phyloP scores from a whole-genome alignment of 306 rosid species.

The Pyrus bretschneideri region DNA sequence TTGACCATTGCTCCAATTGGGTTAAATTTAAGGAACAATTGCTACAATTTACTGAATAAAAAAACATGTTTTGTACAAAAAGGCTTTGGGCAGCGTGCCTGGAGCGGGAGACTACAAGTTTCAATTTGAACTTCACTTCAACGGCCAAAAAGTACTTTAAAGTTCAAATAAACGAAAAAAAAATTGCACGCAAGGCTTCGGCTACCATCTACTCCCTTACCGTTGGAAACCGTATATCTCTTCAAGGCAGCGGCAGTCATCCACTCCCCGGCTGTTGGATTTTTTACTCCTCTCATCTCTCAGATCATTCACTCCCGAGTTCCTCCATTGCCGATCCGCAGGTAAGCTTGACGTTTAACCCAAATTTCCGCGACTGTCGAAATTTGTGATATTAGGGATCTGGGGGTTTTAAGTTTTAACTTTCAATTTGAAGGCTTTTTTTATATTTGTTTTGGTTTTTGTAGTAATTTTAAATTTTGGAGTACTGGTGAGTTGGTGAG shows the following conservation, averaged over 20 bases:
- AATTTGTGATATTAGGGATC: not conserved
- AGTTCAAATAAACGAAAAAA: not conserved
- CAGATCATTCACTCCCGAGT: not conserved
- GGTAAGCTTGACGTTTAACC: not conserved
- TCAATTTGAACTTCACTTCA: not conserved
- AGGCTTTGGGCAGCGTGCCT: not conserved
- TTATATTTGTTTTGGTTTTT: too few species aligned
- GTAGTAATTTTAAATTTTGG: not conserved
- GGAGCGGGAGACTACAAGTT: not conserved
- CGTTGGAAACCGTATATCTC: not conserved
- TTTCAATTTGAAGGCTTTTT: too few species aligned
- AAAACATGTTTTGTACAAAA: too few species aligned
- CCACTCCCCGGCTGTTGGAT: not conserved
- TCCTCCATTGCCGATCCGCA: not conserved
- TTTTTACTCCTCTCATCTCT: not conserved
- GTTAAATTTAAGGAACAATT: too few species aligned
- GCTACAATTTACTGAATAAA: too few species aligned
- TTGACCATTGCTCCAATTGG: rapidly evolving
- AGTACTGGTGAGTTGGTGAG: not conserved
- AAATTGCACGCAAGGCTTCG: not conserved
- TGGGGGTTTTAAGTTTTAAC: not conserved
- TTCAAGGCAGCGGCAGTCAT: not conserved
- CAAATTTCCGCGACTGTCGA: not conserved
- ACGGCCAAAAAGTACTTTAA: not conserved
- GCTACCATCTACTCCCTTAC: not conserved